Conservation (phyloP, 1,284 basidiomycete species). For the Cystobasidiaceae sp. region DNA sequence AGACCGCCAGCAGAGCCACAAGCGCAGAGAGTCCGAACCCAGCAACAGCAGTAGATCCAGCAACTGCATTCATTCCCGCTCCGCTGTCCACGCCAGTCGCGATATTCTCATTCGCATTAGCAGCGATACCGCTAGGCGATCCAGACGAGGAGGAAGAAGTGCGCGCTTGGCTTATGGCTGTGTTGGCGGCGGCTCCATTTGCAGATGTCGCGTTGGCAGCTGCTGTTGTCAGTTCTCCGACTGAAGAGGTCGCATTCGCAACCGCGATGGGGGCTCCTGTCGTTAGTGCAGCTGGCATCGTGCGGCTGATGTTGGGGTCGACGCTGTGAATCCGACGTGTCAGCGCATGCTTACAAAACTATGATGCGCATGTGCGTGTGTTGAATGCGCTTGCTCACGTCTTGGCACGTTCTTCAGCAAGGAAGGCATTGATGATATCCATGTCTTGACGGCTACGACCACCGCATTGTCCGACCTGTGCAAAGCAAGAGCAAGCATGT, state of each 20-base stretch:
- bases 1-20: no score
- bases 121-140: neutral
- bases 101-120: conserved; percentile 11
- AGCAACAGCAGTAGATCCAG: neutral
- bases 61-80: neutral
- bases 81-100: neutral
- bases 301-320: neutral
- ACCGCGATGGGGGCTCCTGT: neutral
- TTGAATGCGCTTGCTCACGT: neutral
- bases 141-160: neutral
- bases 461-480: conserved; percentile 28
- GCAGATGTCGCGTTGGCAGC: neutral
- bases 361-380: neutral
- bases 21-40: neutral
- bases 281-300: neutral
- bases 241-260: no score
- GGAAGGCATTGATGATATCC: conserved; percentile 1
- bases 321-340: neutral
- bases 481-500: neutral
- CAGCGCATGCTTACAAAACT: neutral
- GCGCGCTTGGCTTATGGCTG: neutral
- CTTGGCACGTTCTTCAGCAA: neutral
- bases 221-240: neutral
- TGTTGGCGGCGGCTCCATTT: neutral
- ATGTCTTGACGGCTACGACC: conserved; percentile 11